Evolutionary conservation across 2,329 filamentous ascomycete species (phyloP), one percentile per base, ranked within the genome.

Genomic region (Fusarium chaquense): DNA sequence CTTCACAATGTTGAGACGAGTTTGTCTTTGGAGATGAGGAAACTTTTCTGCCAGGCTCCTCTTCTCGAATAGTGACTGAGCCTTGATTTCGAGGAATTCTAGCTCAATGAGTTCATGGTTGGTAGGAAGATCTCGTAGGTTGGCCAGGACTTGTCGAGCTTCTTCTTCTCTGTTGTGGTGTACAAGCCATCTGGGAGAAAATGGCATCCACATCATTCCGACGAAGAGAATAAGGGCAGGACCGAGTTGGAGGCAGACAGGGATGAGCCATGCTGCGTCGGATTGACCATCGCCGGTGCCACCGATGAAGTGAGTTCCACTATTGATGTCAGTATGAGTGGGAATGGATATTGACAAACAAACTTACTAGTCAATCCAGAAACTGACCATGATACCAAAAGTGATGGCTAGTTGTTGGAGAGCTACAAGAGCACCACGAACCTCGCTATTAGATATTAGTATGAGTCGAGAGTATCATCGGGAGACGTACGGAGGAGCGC

Each of bases 31-130:
- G 0, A 64, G 52, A 24, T 58, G 52, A 13, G 62, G 62, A n/a
- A 64, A 64, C 5, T 33, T 64, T 2, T 64, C 62, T 18, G 62
- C 62, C 20, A 64, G 22, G 13, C 59, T 64, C 33, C 61, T 53
- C 80, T 94, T 92, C 79, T 95, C 92, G 70, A 95, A 96, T 20
- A 92, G 78, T 0, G 89, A 90, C 77, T 93, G 90, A 0, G 92
- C 91, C 77, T 93, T 92, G 80, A 95, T 94, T 76, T 95, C 92
- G n/a, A 93, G 85, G 75, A 91, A 93, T 74, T 95, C 93, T 2
- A 93, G 83, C 68, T 91, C 86, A 38, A 94, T 86, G 0, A 93
- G 84, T 59, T 92, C 62, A 15, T 93, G 86, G 67, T 91, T 86
- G 18, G 81, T 75, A 0, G 87, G 77, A 0, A 93, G 84, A 8